These are phyloP conservation scores for Plenodomus tracheiphilus DNA, from an alignment of 2,329 filamentous ascomycete genomes.

Conservation along the genomic window DNA sequence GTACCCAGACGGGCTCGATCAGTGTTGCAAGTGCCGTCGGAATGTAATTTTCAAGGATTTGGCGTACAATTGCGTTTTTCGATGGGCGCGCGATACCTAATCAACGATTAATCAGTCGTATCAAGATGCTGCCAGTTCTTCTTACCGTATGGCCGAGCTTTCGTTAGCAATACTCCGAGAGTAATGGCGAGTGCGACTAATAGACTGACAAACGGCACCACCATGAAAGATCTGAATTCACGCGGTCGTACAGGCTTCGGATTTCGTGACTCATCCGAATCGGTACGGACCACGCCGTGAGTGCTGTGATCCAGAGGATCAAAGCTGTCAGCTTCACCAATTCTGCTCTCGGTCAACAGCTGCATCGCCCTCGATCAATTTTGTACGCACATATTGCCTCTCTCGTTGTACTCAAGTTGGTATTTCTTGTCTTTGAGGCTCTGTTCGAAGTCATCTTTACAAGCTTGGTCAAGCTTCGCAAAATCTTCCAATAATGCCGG, in stretches of 20 bases:
- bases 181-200: slow-evolving; percentile 14
- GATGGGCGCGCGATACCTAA: slow-evolving; percentile 11
- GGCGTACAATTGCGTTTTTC: slow-evolving; percentile 42
- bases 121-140: too few relatives aligned
- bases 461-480: slow-evolving; percentile 25
- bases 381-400: too few relatives aligned
- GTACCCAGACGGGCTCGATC: slow-evolving; percentile 60
- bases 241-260: slow-evolving; percentile 25
- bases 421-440: slow-evolving; percentile 25
- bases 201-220: slow-evolving; percentile 17
- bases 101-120: background rate
- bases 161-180: slow-evolving; percentile 21
- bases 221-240: slow-evolving; percentile 24
- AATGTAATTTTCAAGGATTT: slow-evolving; percentile 55
- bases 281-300: too few relatives aligned
- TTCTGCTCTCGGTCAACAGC: too few relatives aligned
- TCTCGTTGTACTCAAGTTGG: slow-evolving; percentile 25
- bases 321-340: too few relatives aligned
- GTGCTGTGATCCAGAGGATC: too few relatives aligned
- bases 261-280: slow-evolving; percentile 13
- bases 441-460: too few relatives aligned
- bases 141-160: slow-evolving; percentile 21
- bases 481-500: slow-evolving; percentile 24
- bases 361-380: too few relatives aligned
- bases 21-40: slow-evolving; percentile 60